Conservation (phyloP, 257 asterid species). For the Nicotiana obtusifolia region DNA sequence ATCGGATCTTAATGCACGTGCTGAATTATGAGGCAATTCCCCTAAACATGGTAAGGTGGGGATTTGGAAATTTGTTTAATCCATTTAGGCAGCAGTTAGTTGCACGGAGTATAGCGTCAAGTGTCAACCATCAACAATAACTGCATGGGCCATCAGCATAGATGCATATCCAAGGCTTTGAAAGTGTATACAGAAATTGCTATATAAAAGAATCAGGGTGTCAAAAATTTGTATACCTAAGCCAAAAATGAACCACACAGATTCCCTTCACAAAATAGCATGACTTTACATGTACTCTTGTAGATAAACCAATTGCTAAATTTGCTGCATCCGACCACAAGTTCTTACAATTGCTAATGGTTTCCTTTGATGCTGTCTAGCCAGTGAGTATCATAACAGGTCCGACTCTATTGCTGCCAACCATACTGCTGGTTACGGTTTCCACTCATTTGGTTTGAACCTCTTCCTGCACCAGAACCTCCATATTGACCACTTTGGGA, state of each 20-base stretch:
- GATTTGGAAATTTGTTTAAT: not conserved
- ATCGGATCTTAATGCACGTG: not conserved
- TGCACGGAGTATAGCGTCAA: not conserved
- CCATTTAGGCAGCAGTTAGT: not conserved
- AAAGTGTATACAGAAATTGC: not conserved
- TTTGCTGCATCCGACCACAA: not conserved
- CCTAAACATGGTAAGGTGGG: too few species aligned
- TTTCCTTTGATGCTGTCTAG: slow-evolving; percentile 2
- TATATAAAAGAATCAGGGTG: not conserved
- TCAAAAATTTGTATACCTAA: not conserved
- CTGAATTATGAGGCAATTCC: not conserved
- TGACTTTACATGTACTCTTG: not conserved
- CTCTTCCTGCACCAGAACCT: slow-evolving; percentile 58
- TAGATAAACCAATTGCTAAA: not conserved
- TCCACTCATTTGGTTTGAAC: slow-evolving; percentile 48
- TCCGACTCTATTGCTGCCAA: slow-evolving; percentile 67
- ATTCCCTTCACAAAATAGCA: not conserved
- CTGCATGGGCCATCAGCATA: not conserved
- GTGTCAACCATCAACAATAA: not conserved
- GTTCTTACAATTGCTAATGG: not conserved
- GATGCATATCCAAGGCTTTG: not conserved
- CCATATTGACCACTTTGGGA: slow-evolving; percentile 71
- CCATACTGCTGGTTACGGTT: slow-evolving; percentile 79
- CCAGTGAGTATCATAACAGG: not conserved
- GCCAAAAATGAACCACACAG: not conserved